Base-by-base conservation (phyloP, 2,329 filamentous ascomycete species). In the Mariannaea elegans region DNA sequence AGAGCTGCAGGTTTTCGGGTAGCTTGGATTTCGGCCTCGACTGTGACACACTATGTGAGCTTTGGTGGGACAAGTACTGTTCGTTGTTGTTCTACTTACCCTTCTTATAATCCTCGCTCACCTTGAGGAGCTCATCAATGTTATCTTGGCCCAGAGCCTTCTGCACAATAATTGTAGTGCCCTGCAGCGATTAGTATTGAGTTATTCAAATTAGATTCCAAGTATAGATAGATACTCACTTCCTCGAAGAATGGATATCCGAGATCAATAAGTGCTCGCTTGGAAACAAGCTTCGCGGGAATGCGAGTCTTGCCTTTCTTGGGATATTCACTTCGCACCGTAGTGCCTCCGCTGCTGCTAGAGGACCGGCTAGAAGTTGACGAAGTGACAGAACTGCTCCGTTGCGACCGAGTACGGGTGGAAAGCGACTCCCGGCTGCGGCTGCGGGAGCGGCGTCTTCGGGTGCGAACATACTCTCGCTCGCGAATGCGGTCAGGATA, bases 231-330 rank as follows among this genome's bases (percentile, higher is more conserved):
- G 2, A 13, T 3, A 74, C 86, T 67, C 76, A 94, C 92, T 83
- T 97, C 93, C 79, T 96, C 91, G 56, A 92, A 85, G 69, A 89
- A 97, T 0, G 92, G 92, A 76, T 97, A 97, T 12, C 91, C 90
- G 13, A 97, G 82, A 64, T 97, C 92, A 63, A 91, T 89, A 31
- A 97, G 85, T 2, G 92, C 94, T 62, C 89, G 84, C 73, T 91
- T 90, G 65, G 91, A 91, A 13, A 96, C 92, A 60, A 97, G 81
- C 56, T 90, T 86, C 59, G 87, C 88, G 1, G 94, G 94, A 74
- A 97, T 93, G 68, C 91, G 88, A 13, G 94, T 97, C 83, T 94
- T 97, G 69, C 94, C 94, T 75, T 90, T 93, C 78, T 91, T 91
- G 9, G 90, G 90, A 65, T 91, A 92, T 57, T 88, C 84, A 75